phyloP scores from a whole-genome alignment of 495 filamentous ascomycete genomes.

The Lineolata rhizophorae region DNA sequence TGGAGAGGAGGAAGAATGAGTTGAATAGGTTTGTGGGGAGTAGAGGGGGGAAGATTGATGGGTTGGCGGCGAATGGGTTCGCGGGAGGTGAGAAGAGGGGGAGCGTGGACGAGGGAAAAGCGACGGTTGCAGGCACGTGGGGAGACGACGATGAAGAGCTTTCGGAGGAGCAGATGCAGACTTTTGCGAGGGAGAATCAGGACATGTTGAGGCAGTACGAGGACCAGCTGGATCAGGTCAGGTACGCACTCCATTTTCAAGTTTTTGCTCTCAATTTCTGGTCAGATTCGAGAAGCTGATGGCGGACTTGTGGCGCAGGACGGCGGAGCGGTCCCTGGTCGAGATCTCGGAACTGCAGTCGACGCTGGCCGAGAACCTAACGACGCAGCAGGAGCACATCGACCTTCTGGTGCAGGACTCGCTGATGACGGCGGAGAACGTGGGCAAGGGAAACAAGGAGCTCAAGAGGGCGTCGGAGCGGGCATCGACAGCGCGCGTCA shows the following conservation, averaged over 20 bases:
- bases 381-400: slow-evolving; percentile 67
- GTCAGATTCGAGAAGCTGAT: not conserved
- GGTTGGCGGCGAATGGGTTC: not conserved
- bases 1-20: slow-evolving; percentile 76
- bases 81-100: slow-evolving; percentile 2
- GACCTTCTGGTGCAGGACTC: slow-evolving; percentile 76
- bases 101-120: slow-evolving; percentile 1
- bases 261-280: not conserved
- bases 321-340: slow-evolving; percentile 70
- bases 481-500: slow-evolving; percentile 62
- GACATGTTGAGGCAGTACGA: slow-evolving; percentile 83
- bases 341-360: slow-evolving; percentile 89
- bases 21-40: slow-evolving; percentile 30
- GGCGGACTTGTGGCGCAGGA: slow-evolving; percentile 24
- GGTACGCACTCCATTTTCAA: slow-evolving; percentile 26
- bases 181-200: slow-evolving; percentile 87
- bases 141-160: slow-evolving; percentile 32
- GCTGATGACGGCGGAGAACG: slow-evolving; percentile 55
- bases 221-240: slow-evolving; percentile 76
- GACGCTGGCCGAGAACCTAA: slow-evolving; percentile 63
- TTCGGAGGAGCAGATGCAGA: slow-evolving; percentile 62
- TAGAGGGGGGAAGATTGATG: slow-evolving; percentile 2
- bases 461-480: slow-evolving; percentile 66
- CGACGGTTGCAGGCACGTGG: not conserved
- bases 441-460: slow-evolving; percentile 76